phyloP scores from a whole-genome alignment of 148 eudicot genomes.

The Diospyros kaki region DNA sequence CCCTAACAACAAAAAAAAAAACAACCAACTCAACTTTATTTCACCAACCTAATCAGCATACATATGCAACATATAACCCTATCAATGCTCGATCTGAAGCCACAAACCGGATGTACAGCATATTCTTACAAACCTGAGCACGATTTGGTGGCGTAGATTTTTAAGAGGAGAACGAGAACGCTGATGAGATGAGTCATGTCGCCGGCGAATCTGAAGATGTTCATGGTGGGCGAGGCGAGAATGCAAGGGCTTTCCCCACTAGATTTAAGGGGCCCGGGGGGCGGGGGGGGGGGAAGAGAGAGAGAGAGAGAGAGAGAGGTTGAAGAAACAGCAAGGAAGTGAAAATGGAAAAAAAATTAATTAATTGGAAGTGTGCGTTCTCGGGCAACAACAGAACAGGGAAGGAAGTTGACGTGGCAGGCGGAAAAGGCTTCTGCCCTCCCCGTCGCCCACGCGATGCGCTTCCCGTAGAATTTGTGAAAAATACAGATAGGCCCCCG shows the following conservation, averaged over 20 bases:
- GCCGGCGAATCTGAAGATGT: conserved; percentile 76
- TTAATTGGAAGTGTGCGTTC: background rate
- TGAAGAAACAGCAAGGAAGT: background rate
- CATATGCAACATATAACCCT: background rate
- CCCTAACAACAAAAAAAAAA: conserved; percentile 33
- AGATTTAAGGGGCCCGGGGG: background rate
- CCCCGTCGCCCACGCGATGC: no score
- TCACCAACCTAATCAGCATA: background rate
- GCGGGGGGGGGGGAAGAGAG: background rate
- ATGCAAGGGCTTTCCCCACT: background rate
- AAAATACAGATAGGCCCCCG: no score
- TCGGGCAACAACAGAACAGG: no score
- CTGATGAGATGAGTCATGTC: conserved; percentile 80
- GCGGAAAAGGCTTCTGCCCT: background rate
- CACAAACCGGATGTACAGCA: background rate
- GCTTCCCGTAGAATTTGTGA: no score
- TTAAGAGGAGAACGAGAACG: conserved; percentile 68
- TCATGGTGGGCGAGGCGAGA: conserved; percentile 34
- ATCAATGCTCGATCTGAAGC: background rate
- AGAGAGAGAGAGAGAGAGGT: background rate
- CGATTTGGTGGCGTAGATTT: conserved; percentile 80
- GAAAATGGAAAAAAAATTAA: background rate
- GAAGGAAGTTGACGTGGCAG: background rate
- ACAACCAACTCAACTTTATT: background rate
- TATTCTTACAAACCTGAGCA: conserved; percentile 51